These are phyloP conservation scores for Psidium friedrichsthalianum DNA, from an alignment of 345 rosid genomes.

Conservation along the genomic window DNA sequence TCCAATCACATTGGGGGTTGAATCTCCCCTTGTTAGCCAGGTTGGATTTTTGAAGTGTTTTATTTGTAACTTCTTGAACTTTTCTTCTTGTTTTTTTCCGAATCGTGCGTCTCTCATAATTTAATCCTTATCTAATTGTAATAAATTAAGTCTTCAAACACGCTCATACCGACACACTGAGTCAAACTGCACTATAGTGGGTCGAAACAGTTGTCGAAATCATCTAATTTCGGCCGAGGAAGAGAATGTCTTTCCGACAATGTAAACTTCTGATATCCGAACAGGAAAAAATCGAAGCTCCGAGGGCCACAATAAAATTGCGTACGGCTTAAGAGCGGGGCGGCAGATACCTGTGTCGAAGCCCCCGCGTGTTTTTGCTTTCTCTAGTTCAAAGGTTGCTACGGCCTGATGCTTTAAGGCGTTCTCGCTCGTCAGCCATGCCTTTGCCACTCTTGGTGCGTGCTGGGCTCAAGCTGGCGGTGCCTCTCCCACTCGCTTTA, in stretches of 20 bases:
- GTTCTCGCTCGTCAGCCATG: neutral
- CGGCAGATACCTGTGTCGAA: neutral
- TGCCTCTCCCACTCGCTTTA: neutral
- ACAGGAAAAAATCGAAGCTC: neutral
- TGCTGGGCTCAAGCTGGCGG: neutral
- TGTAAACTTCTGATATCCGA: neutral
- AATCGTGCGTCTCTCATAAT: neutral
- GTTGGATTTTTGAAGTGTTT: too few relatives aligned
- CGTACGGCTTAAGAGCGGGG: neutral
- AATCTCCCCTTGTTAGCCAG: too few relatives aligned
- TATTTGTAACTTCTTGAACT: too few relatives aligned
- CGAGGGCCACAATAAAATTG: neutral
- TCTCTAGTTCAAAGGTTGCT: neutral
- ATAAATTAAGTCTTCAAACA: neutral
- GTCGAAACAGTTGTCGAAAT: neutral
- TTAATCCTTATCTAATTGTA: neutral
- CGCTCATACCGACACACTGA: neutral
- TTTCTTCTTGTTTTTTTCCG: neutral
- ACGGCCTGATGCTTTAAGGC: neutral
- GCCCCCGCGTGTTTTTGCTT: neutral
- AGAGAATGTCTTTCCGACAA: neutral
- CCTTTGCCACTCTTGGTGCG: neutral
- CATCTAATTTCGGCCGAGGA: neutral
- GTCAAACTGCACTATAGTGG: neutral
- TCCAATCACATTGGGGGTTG: too few relatives aligned